These are phyloP conservation scores for Lepiota brunneoincarnata DNA, from an alignment of 768 basidiomycete genomes.

Conservation along the genomic window DNA sequence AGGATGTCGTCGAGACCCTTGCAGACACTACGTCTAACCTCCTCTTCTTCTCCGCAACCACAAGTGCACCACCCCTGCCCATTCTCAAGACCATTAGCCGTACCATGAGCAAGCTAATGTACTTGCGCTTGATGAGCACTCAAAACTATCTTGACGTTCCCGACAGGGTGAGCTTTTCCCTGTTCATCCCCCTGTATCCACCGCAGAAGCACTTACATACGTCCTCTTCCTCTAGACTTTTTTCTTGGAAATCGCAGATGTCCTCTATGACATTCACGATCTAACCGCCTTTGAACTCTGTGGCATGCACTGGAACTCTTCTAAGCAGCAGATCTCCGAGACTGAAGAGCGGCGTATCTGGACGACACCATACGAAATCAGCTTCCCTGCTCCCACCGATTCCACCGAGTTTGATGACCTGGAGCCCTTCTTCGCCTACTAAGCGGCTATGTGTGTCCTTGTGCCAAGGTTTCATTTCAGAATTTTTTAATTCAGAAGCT, in stretches of 20 bases:
- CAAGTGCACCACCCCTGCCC: slow-evolving; percentile 53
- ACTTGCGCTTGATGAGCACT: slow-evolving; percentile 65
- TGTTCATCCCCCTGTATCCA: not conserved
- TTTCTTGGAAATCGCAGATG: slow-evolving; percentile 35
- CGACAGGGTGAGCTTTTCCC: slow-evolving; percentile 43
- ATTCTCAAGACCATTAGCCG: slow-evolving; percentile 55
- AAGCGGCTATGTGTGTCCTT: not conserved
- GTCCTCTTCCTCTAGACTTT: slow-evolving; percentile 21
- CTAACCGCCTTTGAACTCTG: slow-evolving; percentile 70
- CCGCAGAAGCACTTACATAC: slow-evolving; percentile 13
- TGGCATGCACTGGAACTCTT: slow-evolving; percentile 72
- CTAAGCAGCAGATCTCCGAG: slow-evolving; percentile 30
- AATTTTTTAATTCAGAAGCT: not conserved
- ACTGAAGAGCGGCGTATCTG: slow-evolving; percentile 44
- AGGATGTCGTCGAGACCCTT: slow-evolving; percentile 51
- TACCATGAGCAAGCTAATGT: slow-evolving; percentile 58
- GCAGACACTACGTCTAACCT: slow-evolving; percentile 49
- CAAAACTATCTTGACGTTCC: slow-evolving; percentile 48
- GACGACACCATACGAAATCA: slow-evolving; percentile 21
- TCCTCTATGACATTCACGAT: slow-evolving; percentile 54
- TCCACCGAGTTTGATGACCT: slow-evolving; percentile 10
- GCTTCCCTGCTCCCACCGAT: slow-evolving; percentile 5
- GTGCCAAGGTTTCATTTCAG: not conserved
- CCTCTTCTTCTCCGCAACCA: slow-evolving; percentile 56
- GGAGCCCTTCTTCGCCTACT: slow-evolving; percentile 11